A percentile compares a stretch with the other conserved stretches of the same genome.
phyloP scores from a whole-genome alignment of 176 grass and related monocot species.

The Juncus effusus region DNA sequence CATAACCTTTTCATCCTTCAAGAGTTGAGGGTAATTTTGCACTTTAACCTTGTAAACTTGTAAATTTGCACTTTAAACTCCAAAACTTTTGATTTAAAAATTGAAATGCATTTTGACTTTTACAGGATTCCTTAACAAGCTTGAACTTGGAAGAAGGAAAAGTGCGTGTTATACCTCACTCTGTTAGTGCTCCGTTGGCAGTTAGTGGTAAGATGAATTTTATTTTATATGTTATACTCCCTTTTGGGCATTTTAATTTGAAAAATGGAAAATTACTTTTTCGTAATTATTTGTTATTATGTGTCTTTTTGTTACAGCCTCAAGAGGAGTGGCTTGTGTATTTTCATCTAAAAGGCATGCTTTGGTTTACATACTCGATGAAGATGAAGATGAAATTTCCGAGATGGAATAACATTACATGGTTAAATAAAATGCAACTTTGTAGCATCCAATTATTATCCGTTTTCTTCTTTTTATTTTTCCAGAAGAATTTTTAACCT shows the following conservation, averaged over 20 bases:
- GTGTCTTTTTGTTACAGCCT: conserved; percentile 42
- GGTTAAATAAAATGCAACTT: background rate
- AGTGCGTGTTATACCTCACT: conserved; percentile 66
- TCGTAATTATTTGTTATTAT: conserved; percentile 11
- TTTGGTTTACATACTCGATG: conserved; percentile 90
- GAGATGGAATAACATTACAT: conserved; percentile 57
- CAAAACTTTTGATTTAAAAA: conserved; percentile 13
- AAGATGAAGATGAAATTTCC: conserved; percentile 66
- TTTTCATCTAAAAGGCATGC: conserved; percentile 67
- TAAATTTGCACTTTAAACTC: too few species aligned
- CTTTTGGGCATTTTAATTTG: conserved; percentile 15
- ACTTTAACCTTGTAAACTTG: background rate
- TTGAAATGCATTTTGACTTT: background rate
- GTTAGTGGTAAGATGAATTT: conserved; percentile 63
- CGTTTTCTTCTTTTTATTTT: too few species aligned
- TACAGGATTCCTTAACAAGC: conserved; percentile 26
- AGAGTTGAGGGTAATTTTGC: conserved; percentile 46
- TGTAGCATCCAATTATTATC: too few species aligned
- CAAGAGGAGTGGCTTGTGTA: conserved; percentile 78
- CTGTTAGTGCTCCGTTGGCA: conserved; percentile 60
- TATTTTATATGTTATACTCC: conserved; percentile 22
- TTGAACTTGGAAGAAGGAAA: conserved; percentile 59
- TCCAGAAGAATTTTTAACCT: too few species aligned
- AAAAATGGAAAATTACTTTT: background rate
- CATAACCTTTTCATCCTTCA: conserved; percentile 45